Evolutionary conservation across 2,329 filamentous ascomycete species (phyloP).

Genomic region (Botrytis porri): DNA sequence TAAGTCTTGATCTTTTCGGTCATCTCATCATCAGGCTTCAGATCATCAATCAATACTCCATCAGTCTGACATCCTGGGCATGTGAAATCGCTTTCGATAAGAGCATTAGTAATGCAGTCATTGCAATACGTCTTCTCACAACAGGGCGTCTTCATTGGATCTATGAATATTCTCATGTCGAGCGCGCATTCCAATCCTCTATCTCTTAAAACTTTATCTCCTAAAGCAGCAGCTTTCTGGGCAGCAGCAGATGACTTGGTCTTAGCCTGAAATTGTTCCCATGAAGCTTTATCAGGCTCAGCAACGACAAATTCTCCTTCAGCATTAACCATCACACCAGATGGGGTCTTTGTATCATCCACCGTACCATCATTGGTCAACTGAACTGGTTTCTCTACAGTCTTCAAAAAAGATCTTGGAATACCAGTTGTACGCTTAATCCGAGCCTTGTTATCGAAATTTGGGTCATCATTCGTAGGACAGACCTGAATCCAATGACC

Average conservation of each 20-base stretch:
- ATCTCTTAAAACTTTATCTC: slow-evolving; percentile 83
- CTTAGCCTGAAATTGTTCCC: slow-evolving; percentile 96
- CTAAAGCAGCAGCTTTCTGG: slow-evolving; percentile 71
- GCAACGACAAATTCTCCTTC: slow-evolving; percentile 97
- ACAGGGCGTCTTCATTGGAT: slow-evolving; percentile 98
- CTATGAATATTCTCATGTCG: slow-evolving; percentile 97
- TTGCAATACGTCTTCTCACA: slow-evolving; percentile 98
- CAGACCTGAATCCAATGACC: slow-evolving; percentile 99
- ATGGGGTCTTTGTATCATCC: slow-evolving; percentile 77
- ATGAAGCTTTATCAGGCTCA: slow-evolving; percentile 90
- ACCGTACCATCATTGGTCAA: slow-evolving; percentile 70
- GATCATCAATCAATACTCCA: slow-evolving; percentile 88
- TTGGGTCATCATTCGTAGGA: slow-evolving; percentile 96
- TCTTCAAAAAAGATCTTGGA: slow-evolving; percentile 90
- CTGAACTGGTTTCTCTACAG: slow-evolving; percentile 84
- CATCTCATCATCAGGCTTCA: slow-evolving; percentile 77
- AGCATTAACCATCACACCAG: slow-evolving; percentile 95
- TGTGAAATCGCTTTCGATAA: slow-evolving; percentile 96
- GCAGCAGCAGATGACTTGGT: slow-evolving; percentile 81
- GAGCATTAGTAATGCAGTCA: slow-evolving; percentile 98
- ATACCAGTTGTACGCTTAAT: slow-evolving; percentile 98
- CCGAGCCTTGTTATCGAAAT: slow-evolving; percentile 87
- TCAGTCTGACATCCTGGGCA: slow-evolving; percentile 91
- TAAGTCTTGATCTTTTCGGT: slow-evolving; percentile 76
- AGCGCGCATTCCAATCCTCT: slow-evolving; percentile 88